phyloP scores from a whole-genome alignment of 805 yeast species.

The Barnettozyma siamensis region DNA sequence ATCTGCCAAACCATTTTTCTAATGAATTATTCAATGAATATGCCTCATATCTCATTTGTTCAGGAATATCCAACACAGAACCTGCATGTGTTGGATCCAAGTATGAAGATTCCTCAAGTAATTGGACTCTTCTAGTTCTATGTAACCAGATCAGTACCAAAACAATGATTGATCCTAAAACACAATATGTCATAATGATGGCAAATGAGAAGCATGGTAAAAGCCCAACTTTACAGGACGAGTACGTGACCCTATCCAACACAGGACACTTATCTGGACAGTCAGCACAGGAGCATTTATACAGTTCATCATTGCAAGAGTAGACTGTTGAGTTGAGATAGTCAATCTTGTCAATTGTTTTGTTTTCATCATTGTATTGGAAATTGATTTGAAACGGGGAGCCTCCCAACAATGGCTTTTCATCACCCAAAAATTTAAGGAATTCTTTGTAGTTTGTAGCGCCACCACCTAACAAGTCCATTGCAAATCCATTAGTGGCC shows the following conservation, averaged over 20 bases:
- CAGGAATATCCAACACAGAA: conserved; percentile 7
- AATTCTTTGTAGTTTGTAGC: conserved; percentile 69
- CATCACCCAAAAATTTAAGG: conserved; percentile 87
- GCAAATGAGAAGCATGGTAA: conserved; percentile 72
- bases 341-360: conserved; percentile 8
- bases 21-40: conserved; percentile 44
- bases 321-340: conserved; percentile 20
- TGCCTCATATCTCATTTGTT: conserved; percentile 26
- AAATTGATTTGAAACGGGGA: conserved; percentile 92
- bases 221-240: conserved; percentile 49
- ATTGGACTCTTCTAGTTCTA: conserved; percentile 24
- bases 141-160: conserved; percentile 20
- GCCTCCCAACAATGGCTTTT: conserved; percentile 90
- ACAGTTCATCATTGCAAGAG: conserved; percentile 55
- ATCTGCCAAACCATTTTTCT: conserved; percentile 40
- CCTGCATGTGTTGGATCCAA: conserved; percentile 19
- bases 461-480: conserved; percentile 98
- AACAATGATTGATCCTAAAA: conserved; percentile 22
- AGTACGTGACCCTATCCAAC: conserved; percentile 41
- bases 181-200: conserved; percentile 46
- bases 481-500: conserved; percentile 92
- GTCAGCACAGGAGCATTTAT: conserved; percentile 86
- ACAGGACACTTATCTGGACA: conserved; percentile 77
- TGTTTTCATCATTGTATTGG: conserved; percentile 40
- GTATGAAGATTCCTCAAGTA: conserved; percentile 40